Percentiles rank a stretch among this genome's conserved stretches.
phyloP scores from a whole-genome alignment of 176 grass and related monocot species.

The Coix lacrymajobi region DNA sequence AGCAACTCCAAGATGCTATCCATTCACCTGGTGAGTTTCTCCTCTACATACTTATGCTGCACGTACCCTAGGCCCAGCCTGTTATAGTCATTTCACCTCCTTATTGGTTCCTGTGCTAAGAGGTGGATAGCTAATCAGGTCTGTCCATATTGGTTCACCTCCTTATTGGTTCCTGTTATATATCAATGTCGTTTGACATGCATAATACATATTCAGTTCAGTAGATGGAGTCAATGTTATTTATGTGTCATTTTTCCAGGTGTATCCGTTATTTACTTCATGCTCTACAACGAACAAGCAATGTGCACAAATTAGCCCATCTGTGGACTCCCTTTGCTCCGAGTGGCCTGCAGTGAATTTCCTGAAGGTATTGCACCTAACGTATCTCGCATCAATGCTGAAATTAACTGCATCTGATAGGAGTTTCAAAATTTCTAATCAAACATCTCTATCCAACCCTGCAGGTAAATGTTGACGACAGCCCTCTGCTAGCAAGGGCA shows the following conservation, averaged over 20 bases:
- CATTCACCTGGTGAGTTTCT: constrained; percentile 44
- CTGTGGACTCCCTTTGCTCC: constrained; percentile 49
- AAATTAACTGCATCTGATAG: not conserved
- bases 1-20: constrained; percentile 63
- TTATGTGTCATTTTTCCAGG: constrained; percentile 30
- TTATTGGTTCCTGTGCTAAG: not conserved
- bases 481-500: constrained; percentile 37
- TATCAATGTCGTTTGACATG: not conserved
- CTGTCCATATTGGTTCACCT: not conserved
- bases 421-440: not conserved
- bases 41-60: not conserved
- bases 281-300: constrained; percentile 38
- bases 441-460: not conserved
- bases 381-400: not conserved
- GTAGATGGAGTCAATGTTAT: not conserved
- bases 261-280: constrained; percentile 57
- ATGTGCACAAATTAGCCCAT: constrained; percentile 41
- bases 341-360: constrained; percentile 59
- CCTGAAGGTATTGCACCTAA: constrained; percentile 56
- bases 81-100: not conserved
- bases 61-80: not conserved
- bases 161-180: no score
- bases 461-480: constrained; percentile 59
- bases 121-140: not conserved
- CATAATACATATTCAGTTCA: not conserved